Conservation (phyloP, 345 rosid species). For the Acer saccharum region DNA sequence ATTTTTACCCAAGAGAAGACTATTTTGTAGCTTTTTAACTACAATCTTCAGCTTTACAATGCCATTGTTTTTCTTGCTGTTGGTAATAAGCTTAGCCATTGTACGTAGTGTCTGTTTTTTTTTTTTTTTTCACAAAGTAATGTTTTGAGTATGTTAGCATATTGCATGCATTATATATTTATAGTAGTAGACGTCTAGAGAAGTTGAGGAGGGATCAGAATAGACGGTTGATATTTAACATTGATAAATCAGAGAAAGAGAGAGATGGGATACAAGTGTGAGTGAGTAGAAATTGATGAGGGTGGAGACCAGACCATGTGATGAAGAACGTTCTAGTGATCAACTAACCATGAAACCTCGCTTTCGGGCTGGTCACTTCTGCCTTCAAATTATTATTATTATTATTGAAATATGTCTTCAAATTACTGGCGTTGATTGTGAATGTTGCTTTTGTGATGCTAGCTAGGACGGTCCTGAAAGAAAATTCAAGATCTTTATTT, state of each 20-base stretch:
- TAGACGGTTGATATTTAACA: neutral
- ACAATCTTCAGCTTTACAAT: slow-evolving; percentile 35
- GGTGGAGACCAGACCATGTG: slow-evolving; percentile 37
- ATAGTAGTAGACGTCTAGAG: too few species aligned
- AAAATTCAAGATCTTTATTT: too few species aligned
- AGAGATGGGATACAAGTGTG: neutral
- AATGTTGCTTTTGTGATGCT: too few species aligned
- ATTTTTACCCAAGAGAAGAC: slow-evolving; percentile 27
- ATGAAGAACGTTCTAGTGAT: slow-evolving; percentile 5
- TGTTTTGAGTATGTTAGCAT: neutral
- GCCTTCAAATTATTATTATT: slow-evolving; percentile 5
- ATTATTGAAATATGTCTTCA: too few species aligned
- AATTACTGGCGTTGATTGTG: neutral
- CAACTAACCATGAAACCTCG: slow-evolving; percentile 29
- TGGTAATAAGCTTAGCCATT: slow-evolving; percentile 26
- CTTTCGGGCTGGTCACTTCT: slow-evolving; percentile 22
- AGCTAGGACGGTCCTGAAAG: too few species aligned
- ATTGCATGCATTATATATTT: neutral
- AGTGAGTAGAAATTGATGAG: neutral
- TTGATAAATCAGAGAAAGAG: neutral
- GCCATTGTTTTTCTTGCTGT: slow-evolving; percentile 27
- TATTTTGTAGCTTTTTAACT: slow-evolving; percentile 34
- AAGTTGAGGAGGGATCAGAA: neutral
- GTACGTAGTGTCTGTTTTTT: too few species aligned
- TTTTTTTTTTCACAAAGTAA: neutral